These are phyloP conservation scores for Xylaria venustula DNA, from an alignment of 495 filamentous ascomycete genomes.

Conservation along the genomic window DNA sequence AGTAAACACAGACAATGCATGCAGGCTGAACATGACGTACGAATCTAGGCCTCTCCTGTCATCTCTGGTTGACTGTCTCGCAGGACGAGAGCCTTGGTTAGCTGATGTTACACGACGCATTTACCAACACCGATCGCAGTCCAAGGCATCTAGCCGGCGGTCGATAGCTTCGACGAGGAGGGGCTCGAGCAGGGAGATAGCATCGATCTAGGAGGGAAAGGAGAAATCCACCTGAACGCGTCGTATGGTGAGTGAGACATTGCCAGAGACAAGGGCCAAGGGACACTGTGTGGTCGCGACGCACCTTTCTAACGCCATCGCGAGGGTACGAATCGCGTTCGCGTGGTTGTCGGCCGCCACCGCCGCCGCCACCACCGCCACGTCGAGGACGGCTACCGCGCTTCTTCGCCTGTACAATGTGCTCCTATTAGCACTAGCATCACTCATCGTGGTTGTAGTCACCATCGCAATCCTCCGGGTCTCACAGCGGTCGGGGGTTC, in stretches of 20 bases:
- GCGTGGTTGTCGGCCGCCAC: slow-evolving; percentile 53
- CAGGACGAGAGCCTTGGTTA: slow-evolving; percentile 51
- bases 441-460: background rate
- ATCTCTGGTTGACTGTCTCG: slow-evolving; percentile 57
- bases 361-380: slow-evolving; percentile 30
- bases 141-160: slow-evolving; percentile 30
- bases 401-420: slow-evolving; percentile 22
- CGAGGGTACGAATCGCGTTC: slow-evolving; percentile 59
- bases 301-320: slow-evolving; percentile 78
- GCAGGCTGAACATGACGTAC: slow-evolving; percentile 34
- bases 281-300: slow-evolving; percentile 20
- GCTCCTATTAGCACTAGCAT: slow-evolving; percentile 16
- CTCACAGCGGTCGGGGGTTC: background rate
- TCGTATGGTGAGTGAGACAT: background rate
- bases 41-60: slow-evolving; percentile 57
- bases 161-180: slow-evolving; percentile 21
- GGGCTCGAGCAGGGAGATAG: slow-evolving; percentile 22
- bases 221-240: slow-evolving; percentile 31
- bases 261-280: background rate
- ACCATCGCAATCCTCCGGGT: no score
- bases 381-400: slow-evolving; percentile 29
- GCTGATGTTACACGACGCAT: slow-evolving; percentile 53
- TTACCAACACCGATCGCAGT: slow-evolving; percentile 45
- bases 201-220: slow-evolving; percentile 29
- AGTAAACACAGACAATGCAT: no score